These are phyloP conservation scores for Cercospora sesami DNA, from an alignment of 2,329 filamentous ascomycete genomes.

Conservation along the genomic window DNA sequence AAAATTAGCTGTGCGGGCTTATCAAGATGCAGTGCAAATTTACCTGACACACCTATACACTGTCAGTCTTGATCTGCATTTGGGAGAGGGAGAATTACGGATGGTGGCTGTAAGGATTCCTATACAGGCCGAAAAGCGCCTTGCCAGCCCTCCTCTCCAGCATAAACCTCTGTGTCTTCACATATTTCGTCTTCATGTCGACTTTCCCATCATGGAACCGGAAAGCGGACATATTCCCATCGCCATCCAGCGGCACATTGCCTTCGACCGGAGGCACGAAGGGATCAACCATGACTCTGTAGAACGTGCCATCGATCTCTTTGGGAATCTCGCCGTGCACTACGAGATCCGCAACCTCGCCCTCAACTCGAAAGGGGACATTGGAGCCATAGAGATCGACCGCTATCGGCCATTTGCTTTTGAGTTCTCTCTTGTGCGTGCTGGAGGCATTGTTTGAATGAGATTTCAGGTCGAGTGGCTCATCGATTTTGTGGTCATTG, in stretches of 20 bases:
- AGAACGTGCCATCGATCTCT: constrained; percentile 40
- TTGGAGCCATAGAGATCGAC: constrained; percentile 30
- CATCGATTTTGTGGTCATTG: neutral
- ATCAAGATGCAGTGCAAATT: neutral
- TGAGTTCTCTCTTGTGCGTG: constrained; percentile 6
- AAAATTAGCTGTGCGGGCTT: neutral
- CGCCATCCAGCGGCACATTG: constrained; percentile 55
- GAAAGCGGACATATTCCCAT: constrained; percentile 48
- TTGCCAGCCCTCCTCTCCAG: constrained; percentile 42
- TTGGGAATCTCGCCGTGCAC: constrained; percentile 37
- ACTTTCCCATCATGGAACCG: constrained; percentile 46
- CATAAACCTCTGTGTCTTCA: constrained; percentile 46
- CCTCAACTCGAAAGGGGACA: constrained; percentile 44
- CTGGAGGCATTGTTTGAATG: neutral
- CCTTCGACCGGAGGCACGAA: constrained; percentile 56
- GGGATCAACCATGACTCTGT: constrained; percentile 55
- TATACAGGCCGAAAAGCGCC: constrained; percentile 56
- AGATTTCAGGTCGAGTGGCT: neutral
- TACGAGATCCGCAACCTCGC: constrained; percentile 40
- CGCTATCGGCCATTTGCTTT: constrained; percentile 25
- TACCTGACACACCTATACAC: no score
- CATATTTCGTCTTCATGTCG: constrained; percentile 47
- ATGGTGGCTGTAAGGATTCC: constrained; percentile 57
- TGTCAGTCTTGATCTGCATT: no score
- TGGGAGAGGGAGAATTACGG: no score